These are phyloP conservation scores for Adansonia rubrostipa DNA, from an alignment of 441 rosid species.

Conservation along the genomic window DNA sequence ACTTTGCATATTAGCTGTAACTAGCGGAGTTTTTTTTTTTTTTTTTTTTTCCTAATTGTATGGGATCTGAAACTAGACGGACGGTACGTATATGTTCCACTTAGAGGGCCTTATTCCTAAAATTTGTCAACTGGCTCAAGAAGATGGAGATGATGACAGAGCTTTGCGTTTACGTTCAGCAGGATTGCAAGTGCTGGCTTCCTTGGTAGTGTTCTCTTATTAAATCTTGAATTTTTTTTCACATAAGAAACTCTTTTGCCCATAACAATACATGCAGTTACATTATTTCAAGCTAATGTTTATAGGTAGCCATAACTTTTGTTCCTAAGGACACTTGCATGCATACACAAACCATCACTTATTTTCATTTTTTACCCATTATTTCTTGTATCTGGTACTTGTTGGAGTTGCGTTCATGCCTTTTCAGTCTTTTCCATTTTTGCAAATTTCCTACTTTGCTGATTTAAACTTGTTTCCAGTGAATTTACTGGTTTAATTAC, in stretches of 20 bases:
- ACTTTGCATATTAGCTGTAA: slow-evolving; percentile 8
- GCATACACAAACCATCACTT: neutral
- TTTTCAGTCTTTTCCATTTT: slow-evolving; percentile 16
- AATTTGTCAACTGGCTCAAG: slow-evolving; percentile 92
- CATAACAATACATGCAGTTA: neutral
- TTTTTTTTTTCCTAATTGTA: slow-evolving; percentile 34
- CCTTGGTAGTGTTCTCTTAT: slow-evolving; percentile 59
- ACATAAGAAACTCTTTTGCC: neutral
- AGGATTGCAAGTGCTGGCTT: slow-evolving; percentile 81
- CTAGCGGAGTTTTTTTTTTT: neutral
- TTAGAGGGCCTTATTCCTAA: slow-evolving; percentile 93
- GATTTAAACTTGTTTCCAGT: slow-evolving; percentile 18
- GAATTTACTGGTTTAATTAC: slow-evolving; percentile 4
- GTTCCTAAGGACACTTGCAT: neutral
- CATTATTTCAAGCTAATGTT: slow-evolving; percentile 2
- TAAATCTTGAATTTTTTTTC: slow-evolving; percentile 9
- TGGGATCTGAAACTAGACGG: slow-evolving; percentile 51
- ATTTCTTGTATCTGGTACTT: slow-evolving; percentile 4
- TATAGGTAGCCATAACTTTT: slow-evolving; percentile 11
- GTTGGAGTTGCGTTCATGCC: slow-evolving; percentile 5
- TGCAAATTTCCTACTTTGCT: neutral
- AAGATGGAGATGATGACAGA: slow-evolving; percentile 75
- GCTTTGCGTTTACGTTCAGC: slow-evolving; percentile 68
- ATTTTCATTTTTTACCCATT: neutral
- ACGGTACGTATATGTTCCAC: slow-evolving; percentile 83